Base-by-base conservation (phyloP, 129 eudicot species). In the Helianthus annuus region DNA sequence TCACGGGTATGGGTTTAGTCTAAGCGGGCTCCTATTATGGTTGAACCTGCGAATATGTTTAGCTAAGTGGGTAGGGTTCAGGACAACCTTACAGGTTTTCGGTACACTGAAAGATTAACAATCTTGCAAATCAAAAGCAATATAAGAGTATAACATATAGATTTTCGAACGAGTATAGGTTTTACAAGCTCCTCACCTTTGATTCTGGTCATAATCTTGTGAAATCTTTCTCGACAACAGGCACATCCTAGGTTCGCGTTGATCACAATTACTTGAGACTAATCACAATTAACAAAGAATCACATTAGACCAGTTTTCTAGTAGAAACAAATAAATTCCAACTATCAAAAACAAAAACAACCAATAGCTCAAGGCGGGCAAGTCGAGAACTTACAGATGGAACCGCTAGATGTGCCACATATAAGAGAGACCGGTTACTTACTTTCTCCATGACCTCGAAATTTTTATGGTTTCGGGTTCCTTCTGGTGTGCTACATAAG, bases 241-340 rank as follows among this genome's bases (percentile, higher is more conserved):
- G 64, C 83, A 16, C 93, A 84, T 39, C 87, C 84, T 46, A 79
- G 48, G 67, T 82, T 79, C 3, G 79, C 81, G 32, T 22, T 78
- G 11, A 84, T 67, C 10, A 83, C 87, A 40, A 84, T 68, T 38
- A 82, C 87, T 79, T 84, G 93, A 68, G 78, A 84, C 93, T 84
- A 67, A 6, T 34, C 52, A 34, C 24, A 68, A 65, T 9, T 48
- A 46, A 48, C 44, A 68, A 68, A 71, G 12, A 19, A 22, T 14
- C 15, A 56, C 13, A 40, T 1, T 27, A 32, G 13, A 59, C 65
- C 7, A 57, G 4, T 45, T 48, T 48, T 46, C 42, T 1, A 12
- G 17, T 34, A 44, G 6, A 5, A 44, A 42, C n/a, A 17, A 5
- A 10, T 17, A 10, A 17, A 45, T 66, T 44, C 27, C 1, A 48